Evolutionary conservation across 2,329 filamentous ascomycete species (phyloP).

Genomic region (Pestalotiopsis sp.): DNA sequence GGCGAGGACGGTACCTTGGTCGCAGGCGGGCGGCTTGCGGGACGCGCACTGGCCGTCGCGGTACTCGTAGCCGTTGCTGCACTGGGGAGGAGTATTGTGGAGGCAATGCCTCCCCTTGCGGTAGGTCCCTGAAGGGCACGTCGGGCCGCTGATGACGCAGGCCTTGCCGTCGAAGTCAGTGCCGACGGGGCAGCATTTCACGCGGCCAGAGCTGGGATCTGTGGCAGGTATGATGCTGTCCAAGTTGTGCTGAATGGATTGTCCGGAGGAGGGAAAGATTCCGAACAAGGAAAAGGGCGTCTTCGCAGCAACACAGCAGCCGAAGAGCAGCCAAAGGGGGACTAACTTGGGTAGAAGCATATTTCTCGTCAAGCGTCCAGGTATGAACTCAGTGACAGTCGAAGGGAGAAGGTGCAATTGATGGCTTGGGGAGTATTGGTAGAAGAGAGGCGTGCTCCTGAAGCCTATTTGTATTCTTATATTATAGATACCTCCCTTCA

Average conservation of each 20-base stretch:
- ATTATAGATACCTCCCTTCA: too few species aligned
- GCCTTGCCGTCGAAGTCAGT: not conserved
- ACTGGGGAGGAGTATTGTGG: not conserved
- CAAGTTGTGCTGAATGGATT: not conserved
- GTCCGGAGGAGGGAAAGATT: not conserved
- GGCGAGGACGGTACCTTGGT: not conserved
- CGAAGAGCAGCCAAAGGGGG: not conserved
- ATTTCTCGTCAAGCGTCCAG: not conserved
- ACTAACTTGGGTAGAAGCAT: not conserved
- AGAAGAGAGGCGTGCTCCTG: too few species aligned
- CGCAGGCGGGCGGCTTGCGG: not conserved
- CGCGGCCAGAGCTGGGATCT: not conserved
- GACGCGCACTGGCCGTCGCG: not conserved
- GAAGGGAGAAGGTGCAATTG: not conserved
- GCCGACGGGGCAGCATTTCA: not conserved
- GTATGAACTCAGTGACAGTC: not conserved
- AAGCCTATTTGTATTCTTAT: too few species aligned
- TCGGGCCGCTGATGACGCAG: not conserved
- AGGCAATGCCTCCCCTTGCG: not conserved
- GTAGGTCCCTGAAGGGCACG: not conserved
- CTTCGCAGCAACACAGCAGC: not conserved
- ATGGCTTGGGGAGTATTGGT: too few species aligned
- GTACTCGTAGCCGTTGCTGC: not conserved
- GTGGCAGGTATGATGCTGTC: not conserved
- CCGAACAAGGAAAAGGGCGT: not conserved